Base-by-base conservation (phyloP, 1,139 yeast genomes). In the Candida labiduridarum region DNA sequence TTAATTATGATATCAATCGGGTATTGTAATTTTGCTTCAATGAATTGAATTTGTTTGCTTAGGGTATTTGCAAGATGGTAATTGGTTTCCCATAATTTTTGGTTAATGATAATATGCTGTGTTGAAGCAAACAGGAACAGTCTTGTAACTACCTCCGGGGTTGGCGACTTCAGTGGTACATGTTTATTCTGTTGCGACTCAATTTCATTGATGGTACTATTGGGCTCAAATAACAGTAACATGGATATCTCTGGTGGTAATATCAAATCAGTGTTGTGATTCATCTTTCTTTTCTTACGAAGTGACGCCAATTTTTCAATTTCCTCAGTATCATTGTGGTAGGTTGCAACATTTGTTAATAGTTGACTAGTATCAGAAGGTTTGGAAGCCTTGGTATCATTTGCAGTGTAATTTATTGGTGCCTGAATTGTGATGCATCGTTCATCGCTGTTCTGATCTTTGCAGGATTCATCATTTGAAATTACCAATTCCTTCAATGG, bases 1-100 rank as follows among this genome's bases (percentile, higher is more conserved):
- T 55, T 55, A 11, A 55, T 38, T 11, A 52, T 41, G 11, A 55
- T 45, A 34, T 55, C 56, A n/a, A 49, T 44, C 1, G 44, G 45
- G 43, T 51, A 41, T 3, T 18, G 16, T 29, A 47, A 45, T 22
- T 48, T 47, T 11, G 25, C 45, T 45, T 53, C 57, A 27, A 49
- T 39, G 12, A 41, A 16, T 2, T 42, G 25, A n/a, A 52, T 43
- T 16, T 15, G 30, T 10, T 36, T 15, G 12, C 16, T 22, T 22
- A 45, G 14, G n/a, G 27, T 8, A 11, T 47, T 49, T 6, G 38
- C 50, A 1, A 47, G n/a, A 9, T 41, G 34, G 44, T 43, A 49
- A 33, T 49, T 29, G 31, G 44, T 49, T 16, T 47, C 44, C 49
- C 49, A 49, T 15, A 51, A 41, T 43, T 49, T 34, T 27, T 52